Evolutionary conservation across 768 basidiomycete species (phyloP).

Genomic region (Mycena sanguinolenta): DNA sequence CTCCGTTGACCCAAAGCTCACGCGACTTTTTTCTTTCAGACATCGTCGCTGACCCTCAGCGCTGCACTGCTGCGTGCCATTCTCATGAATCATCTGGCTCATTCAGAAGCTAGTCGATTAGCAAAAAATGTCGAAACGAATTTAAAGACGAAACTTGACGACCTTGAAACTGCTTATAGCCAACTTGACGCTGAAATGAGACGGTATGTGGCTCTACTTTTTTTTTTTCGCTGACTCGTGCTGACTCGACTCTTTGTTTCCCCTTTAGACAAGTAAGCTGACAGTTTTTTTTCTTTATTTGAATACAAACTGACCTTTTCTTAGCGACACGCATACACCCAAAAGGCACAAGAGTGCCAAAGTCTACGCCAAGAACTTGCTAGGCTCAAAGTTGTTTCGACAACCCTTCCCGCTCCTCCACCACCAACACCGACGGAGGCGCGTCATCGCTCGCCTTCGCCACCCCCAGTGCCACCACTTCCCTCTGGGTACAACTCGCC

Average conservation of each 20-base stretch:
- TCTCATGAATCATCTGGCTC: conserved; percentile 84
- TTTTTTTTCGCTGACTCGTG: conserved; percentile 41
- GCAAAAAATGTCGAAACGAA: conserved; percentile 73
- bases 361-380: conserved; percentile 75
- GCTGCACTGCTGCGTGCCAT: conserved; percentile 86
- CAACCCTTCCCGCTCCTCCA: conserved; percentile 54
- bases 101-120: conserved; percentile 80
- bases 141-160: conserved; percentile 76
- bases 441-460: conserved; percentile 48
- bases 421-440: conserved; percentile 44
- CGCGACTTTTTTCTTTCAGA: conserved; percentile 51
- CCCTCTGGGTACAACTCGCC: conserved; percentile 51
- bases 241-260: conserved; percentile 38
- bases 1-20: not conserved
- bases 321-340: conserved; percentile 71
- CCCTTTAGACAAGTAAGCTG: conserved; percentile 72
- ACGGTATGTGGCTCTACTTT: conserved; percentile 65
- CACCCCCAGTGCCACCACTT: conserved; percentile 53
- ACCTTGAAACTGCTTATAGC: conserved; percentile 66
- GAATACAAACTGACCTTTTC: conserved; percentile 30
- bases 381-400: conserved; percentile 64
- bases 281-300: conserved; percentile 31
- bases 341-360: conserved; percentile 81
- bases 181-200: conserved; percentile 80
- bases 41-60: conserved; percentile 79